Evolutionary conservation across 352 stramenopile genomes (phyloP), one percentile per base, ranked within the genome.

Genomic region (Elongisporangium anandrum): DNA sequence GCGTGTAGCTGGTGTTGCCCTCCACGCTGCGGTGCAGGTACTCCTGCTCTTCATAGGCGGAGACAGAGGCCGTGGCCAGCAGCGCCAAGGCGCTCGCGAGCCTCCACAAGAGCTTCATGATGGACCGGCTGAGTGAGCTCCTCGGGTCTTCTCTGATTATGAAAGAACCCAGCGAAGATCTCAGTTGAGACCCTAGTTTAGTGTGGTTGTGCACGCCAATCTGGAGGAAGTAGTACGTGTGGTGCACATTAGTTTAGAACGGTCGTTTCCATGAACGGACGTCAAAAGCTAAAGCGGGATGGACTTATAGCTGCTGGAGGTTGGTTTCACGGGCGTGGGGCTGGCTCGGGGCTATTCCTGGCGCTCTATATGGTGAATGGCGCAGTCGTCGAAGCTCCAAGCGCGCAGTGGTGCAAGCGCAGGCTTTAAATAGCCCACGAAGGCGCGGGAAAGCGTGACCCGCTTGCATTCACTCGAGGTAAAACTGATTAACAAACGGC

Each of bases 1-100:
- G 74, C 53, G 72, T 73, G 59, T 76, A 85, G 54, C 54, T 69
- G 16, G 64, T 73, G 52, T 52, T 59, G 54, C 77, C 72, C 26
- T 57, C 17, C 34, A 9, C 10, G n/a, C 52, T 57, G 15, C 47
- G 52, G 39, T 55, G 56, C 17, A 51, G 51, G 16, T 59, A 34
- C 17, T 34, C 19, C 12, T n/a, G n/a, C 13, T 24, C 10, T 7
- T 23, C 15, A 1, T 6, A 9, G 8, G 16, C 17, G 3, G 34
- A 26, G 19, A 9, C 48, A 2, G 48, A 2, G 5, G 48, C 48
- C 20, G 20, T n/a, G 8, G 54, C 34, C 22, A 59, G 19, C 38
- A 59, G 22, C 54, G 54, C 54, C 15, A 59, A 7, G 1, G 22
- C 19, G 8, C 22, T 52, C 48, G 29, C 29, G 29, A 41, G 6